Evolutionary conservation across 2,329 filamentous ascomycete species (phyloP).

Genomic region (Cladophialophora yegresii): DNA sequence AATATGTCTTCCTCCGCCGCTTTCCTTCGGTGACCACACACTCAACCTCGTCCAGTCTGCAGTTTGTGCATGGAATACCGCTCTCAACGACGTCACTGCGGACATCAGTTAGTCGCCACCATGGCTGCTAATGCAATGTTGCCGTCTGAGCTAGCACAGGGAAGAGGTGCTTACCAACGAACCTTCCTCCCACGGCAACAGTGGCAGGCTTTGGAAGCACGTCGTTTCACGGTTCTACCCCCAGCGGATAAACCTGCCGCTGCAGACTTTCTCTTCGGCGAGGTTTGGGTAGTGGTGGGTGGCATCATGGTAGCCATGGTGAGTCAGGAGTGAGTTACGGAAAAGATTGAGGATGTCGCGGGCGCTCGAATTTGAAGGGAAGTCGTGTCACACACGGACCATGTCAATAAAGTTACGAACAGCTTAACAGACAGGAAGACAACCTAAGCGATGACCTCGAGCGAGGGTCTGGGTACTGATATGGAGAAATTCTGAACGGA

Average conservation of each 20-base stretch:
- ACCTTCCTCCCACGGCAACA: conserved; percentile 88
- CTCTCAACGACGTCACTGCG: conserved; percentile 77
- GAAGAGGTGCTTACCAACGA: conserved; percentile 56
- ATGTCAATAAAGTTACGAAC: neutral
- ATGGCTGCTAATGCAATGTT: neutral
- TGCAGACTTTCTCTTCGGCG: conserved; percentile 59
- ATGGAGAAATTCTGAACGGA: conserved; percentile 26
- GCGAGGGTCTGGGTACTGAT: conserved; percentile 20
- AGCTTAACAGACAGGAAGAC: neutral
- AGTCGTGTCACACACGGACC: neutral
- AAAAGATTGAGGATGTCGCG: neutral
- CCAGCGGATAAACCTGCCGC: conserved; percentile 57
- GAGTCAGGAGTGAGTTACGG: neutral
- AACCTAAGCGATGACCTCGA: neutral
- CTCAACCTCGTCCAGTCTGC: conserved; percentile 59
- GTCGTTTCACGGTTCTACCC: conserved; percentile 69
- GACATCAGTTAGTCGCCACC: neutral
- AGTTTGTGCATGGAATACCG: conserved; percentile 83
- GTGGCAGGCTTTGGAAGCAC: conserved; percentile 88
- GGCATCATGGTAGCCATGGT: conserved; percentile 6
- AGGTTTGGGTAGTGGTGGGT: conserved; percentile 26
- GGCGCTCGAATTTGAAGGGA: neutral
- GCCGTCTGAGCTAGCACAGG: neutral
- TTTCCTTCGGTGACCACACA: conserved; percentile 74
- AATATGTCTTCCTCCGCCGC: conserved; percentile 72